These are phyloP conservation scores for Firmiana major DNA, from an alignment of 345 rosid species.

Conservation along the genomic window DNA sequence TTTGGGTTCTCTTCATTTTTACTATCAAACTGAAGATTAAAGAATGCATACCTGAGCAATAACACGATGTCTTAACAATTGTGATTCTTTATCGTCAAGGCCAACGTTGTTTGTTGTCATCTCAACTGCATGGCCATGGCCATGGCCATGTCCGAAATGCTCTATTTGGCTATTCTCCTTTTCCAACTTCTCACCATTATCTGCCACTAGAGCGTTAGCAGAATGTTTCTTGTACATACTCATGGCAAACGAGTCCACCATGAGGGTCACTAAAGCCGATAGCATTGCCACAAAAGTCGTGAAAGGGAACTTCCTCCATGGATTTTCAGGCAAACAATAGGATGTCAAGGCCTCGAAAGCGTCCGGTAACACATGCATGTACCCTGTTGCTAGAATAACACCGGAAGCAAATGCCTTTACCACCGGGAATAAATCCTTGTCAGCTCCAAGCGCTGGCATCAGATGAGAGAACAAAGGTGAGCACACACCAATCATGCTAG, in stretches of 20 bases:
- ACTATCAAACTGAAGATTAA: background rate
- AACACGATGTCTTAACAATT: constrained; percentile 12
- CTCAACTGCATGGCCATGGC: background rate
- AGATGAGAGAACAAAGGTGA: constrained; percentile 47
- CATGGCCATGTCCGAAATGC: background rate
- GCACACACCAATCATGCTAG: constrained; percentile 66
- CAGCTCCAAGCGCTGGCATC: constrained; percentile 53
- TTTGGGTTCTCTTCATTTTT: background rate
- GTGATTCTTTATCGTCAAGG: background rate
- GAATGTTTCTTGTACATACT: constrained; percentile 36
- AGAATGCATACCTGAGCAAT: constrained; percentile 17
- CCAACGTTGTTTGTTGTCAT: background rate
- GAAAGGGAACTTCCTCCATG: constrained; percentile 83
- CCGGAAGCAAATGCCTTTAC: constrained; percentile 77
- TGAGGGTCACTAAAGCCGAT: constrained; percentile 51
- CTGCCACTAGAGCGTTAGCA: background rate
- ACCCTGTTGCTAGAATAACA: constrained; percentile 80
- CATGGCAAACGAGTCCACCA: constrained; percentile 67
- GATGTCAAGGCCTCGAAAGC: constrained; percentile 67
- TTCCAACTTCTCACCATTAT: background rate
- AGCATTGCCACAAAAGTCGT: constrained; percentile 80
- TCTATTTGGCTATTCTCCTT: background rate
- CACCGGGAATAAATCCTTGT: constrained; percentile 41
- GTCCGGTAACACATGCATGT: constrained; percentile 84
- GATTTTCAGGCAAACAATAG: constrained; percentile 47